Base-by-base conservation (phyloP, 306 rosid genomes). In the Gastrolobium villosum region DNA sequence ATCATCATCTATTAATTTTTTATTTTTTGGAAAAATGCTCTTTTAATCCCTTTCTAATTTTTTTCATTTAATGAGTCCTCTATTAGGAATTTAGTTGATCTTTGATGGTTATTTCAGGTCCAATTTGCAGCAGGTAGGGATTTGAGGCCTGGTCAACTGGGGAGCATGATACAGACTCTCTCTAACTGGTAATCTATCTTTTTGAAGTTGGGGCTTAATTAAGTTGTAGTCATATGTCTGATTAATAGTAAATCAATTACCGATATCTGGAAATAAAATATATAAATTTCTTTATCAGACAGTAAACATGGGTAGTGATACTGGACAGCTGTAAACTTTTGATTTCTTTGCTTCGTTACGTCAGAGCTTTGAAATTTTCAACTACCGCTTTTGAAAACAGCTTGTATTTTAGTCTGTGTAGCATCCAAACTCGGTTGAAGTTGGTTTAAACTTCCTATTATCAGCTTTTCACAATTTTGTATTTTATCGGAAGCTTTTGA, bases 61-160 rank as follows among this genome's bases (percentile, higher is more conserved):
- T 73, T 36, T 75, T 7, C 9, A 20, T 62, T 34, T n/a, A n/a
- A 56, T 54, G 65, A 46, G 31, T 39, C 36, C 26, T 69, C 7
- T 56, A 44, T 31, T 35, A 11, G 69, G 54, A 72, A 44, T 56
- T 36, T 56, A 63, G 46, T 78, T 83, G 78, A 75, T 53, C 40
- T 57, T 56, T 80, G 48, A 37, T 31, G 76, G 76, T 75, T 76
- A 65, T 77, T 82, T 85, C 85, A 93, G 99, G 98, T 95, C 79
- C 99, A 95, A 79, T 93, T 95, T 90, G 97, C 98, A 69, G 98
- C 98, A 1, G 98, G 99, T 71, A 95, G 99, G 83, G 99, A 95
- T 84, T 89, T 87, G 78, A 91, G 94, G 86, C 99, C 98, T 59
- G 98, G 86, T 55, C 96, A 95, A 78, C 91, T 95, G 83, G 98